Evolutionary conservation across 371 early-diverging fungal genomes (phyloP).

Genomic region (Coemansia sp.): DNA sequence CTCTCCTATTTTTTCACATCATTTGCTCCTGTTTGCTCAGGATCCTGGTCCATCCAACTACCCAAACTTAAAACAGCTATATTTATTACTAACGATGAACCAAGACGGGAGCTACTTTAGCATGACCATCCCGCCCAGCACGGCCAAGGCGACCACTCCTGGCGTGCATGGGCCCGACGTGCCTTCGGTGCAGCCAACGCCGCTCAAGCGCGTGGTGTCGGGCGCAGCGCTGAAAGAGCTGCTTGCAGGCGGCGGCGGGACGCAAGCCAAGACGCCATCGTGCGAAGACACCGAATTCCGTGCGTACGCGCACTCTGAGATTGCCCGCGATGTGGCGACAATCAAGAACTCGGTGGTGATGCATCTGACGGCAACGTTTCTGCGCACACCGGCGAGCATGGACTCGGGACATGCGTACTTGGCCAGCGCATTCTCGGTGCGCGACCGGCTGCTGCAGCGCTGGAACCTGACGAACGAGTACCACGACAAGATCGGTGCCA

Average conservation of each 20-base stretch:
- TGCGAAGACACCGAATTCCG: conserved; percentile 49
- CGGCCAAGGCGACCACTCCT: conserved; percentile 50
- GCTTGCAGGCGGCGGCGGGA: conserved; percentile 46
- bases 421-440: conserved; percentile 80
- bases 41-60: not conserved
- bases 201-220: conserved; percentile 55
- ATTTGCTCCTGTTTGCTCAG: not conserved
- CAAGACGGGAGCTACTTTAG: conserved; percentile 45
- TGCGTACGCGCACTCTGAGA: conserved; percentile 49
- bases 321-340: conserved; percentile 58
- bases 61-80: not conserved
- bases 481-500: conserved; percentile 69
- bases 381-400: conserved; percentile 77
- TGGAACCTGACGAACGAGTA: conserved; percentile 86
- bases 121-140: conserved; percentile 42
- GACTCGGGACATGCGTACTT: conserved; percentile 84
- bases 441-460: conserved; percentile 80
- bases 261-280: conserved; percentile 48
- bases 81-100: conserved; percentile 2
- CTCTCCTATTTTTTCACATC: not conserved
- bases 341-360: conserved; percentile 76
- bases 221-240: conserved; percentile 52
- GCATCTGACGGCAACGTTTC: conserved; percentile 78
- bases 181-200: conserved; percentile 39
- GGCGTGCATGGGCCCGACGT: conserved; percentile 39